A percentile compares a stretch with the other conserved stretches of the same genome.
These are phyloP conservation scores for Puccinia sorghi DNA, from an alignment of 1,284 basidiomycete species.

Conservation along the genomic window DNA sequence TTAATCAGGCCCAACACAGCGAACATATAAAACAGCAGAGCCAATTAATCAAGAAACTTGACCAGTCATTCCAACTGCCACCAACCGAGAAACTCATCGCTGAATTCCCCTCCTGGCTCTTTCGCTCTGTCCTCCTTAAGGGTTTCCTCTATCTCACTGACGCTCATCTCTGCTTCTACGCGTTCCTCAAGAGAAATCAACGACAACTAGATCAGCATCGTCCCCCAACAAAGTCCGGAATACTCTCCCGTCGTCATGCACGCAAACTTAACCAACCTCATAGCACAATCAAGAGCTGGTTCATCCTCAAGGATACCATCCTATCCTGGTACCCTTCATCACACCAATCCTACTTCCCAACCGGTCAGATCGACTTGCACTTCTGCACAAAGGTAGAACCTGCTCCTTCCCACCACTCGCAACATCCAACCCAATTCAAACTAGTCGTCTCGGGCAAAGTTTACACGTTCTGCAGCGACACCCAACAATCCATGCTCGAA, in stretches of 20 bases:
- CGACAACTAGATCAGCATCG: constrained; percentile 61
- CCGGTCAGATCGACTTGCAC: constrained; percentile 87
- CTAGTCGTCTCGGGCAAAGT: constrained; percentile 56
- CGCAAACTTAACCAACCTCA: constrained; percentile 68
- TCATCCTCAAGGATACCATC: constrained; percentile 86
- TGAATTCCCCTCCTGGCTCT: constrained; percentile 53
- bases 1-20: no score
- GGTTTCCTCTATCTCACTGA: constrained; percentile 95
- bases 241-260: constrained; percentile 73
- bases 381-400: constrained; percentile 86
- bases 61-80: constrained; percentile 23
- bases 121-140: constrained; percentile 68
- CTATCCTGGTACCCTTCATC: constrained; percentile 79
- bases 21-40: not conserved
- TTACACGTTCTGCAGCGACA: constrained; percentile 58
- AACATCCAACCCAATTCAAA: constrained; percentile 57
- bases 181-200: constrained; percentile 66
- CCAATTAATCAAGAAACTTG: constrained; percentile 11
- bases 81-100: constrained; percentile 53
- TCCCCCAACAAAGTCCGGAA: constrained; percentile 75
- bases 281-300: constrained; percentile 83
- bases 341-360: constrained; percentile 92
- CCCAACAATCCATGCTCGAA: constrained; percentile 57
- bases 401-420: constrained; percentile 75
- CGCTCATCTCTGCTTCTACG: constrained; percentile 91